phyloP scores from a whole-genome alignment of 2,329 filamentous ascomycete species.

The Xylariaceae sp. region DNA sequence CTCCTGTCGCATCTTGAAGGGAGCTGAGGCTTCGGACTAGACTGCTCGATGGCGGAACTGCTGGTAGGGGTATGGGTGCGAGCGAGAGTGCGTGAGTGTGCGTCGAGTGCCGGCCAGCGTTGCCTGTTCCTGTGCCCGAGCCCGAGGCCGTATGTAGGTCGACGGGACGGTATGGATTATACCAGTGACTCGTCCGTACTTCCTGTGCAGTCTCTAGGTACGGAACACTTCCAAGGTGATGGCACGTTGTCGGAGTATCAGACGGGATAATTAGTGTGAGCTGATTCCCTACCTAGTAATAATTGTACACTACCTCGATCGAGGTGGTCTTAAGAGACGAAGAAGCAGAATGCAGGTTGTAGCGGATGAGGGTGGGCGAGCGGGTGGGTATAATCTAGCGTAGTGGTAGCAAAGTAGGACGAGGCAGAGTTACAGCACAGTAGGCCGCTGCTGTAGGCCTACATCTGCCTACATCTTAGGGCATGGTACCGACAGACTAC shows the following conservation, averaged over 20 bases:
- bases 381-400: background rate
- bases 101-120: too few relatives aligned
- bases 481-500: background rate
- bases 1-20: constrained; percentile 18
- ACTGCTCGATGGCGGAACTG: background rate
- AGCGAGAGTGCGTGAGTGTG: background rate
- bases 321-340: background rate
- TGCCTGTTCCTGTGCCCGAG: too few relatives aligned
- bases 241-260: background rate
- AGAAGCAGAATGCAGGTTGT: background rate
- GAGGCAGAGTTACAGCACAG: background rate
- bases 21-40: background rate
- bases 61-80: background rate
- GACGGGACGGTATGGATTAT: background rate
- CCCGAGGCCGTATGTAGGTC: background rate
- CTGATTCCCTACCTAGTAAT: background rate
- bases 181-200: background rate
- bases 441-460: background rate
- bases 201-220: background rate
- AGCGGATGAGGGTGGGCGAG: background rate
- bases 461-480: background rate
- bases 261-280: background rate
- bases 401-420: background rate
- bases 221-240: background rate
- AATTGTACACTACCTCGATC: background rate